Conservation (phyloP, 495 filamentous ascomycete genomes). For the Articulospora tetracladia region DNA sequence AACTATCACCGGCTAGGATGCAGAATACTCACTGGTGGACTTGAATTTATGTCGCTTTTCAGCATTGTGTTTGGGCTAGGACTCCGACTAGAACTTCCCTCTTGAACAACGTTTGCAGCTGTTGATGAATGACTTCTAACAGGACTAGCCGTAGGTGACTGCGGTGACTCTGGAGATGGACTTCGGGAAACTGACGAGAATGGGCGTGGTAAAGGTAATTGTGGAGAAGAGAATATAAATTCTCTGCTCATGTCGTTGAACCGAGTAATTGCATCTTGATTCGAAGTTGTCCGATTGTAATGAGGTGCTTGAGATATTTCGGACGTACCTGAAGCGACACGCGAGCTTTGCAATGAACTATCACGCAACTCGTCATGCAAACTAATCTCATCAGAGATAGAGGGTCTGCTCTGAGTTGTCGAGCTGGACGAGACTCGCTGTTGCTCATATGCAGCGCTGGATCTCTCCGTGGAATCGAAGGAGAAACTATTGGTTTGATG, state of each 20-base stretch:
- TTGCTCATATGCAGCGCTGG: conserved; percentile 27
- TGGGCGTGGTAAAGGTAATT: conserved; percentile 35
- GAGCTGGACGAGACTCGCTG: conserved; percentile 16
- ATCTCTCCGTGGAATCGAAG: conserved; percentile 23
- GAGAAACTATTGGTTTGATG: conserved; percentile 28
- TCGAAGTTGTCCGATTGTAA: neutral
- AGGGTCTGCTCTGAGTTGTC: conserved; percentile 5
- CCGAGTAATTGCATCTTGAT: neutral
- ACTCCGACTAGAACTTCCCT: neutral
- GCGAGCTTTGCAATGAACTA: conserved; percentile 21
- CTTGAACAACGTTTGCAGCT: neutral
- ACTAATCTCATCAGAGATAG: conserved; percentile 4
- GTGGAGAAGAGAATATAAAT: conserved; percentile 19
- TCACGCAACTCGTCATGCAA: conserved; percentile 23
- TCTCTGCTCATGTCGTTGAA: conserved; percentile 11
- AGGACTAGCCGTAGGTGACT: conserved; percentile 25
- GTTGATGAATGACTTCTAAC: conserved; percentile 7
- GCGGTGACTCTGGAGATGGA: conserved; percentile 48
- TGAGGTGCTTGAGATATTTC: conserved; percentile 4
- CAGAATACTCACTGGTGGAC: neutral
- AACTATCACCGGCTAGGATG: neutral
- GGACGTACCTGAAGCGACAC: conserved; percentile 13
- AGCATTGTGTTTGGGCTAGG: neutral
- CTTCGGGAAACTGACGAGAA: conserved; percentile 40
- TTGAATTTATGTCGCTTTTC: conserved; percentile 1